Evolutionary conservation across 148 eudicot genomes (phyloP), one percentile per base, ranked within the genome.

Genomic region (Rhododendron williamsianum): DNA sequence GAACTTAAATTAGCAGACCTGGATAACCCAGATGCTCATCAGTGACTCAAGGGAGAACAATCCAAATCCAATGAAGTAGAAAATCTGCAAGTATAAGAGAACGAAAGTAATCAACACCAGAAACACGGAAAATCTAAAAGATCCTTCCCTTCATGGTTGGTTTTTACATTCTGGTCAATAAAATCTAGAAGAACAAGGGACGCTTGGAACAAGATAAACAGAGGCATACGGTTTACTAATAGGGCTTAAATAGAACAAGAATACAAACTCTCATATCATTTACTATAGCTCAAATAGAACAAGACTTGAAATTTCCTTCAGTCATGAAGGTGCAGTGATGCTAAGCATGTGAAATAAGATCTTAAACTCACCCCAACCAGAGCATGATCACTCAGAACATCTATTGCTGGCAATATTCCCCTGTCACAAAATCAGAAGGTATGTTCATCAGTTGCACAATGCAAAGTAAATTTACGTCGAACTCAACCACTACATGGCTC

Each of bases 321-420:
- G 19, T 18, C 21, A 77, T 18, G 63, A 60, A 54, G 33, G 8
- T 41, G 4, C 48, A 30, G 49, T 13, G 52, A 81, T 21, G 6
- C 45, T 25, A 45, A 16, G 38, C 58, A 76, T 30, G 46, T 36
- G 27, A 72, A 38, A 78, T 2, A 18, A 84, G 73, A 2, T 18
- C 12, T 48, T 58, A 60, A 54, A 89, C 96, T 91, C 89, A 95
- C 98, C 98, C 94, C 98, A 86, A 90, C 88, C 43, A 91, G 63
- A 82, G 84, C 86, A 87, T 91, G 84, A 54, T 54, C 81, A 23
- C 84, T 82, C 86, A 95, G 78, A 86, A 92, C 83, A 46, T 90
- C 94, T 73, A 95, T 84, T 56, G 99, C 98, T 76, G 98, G 92
- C 91, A 95, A 89, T 88, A 95, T 91, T 81, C 99, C 99, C 91